A percentile compares a stretch with the other conserved stretches of the same genome.
Conservation (phyloP, 768 basidiomycete species). For the Guyanaporus albipodus region DNA sequence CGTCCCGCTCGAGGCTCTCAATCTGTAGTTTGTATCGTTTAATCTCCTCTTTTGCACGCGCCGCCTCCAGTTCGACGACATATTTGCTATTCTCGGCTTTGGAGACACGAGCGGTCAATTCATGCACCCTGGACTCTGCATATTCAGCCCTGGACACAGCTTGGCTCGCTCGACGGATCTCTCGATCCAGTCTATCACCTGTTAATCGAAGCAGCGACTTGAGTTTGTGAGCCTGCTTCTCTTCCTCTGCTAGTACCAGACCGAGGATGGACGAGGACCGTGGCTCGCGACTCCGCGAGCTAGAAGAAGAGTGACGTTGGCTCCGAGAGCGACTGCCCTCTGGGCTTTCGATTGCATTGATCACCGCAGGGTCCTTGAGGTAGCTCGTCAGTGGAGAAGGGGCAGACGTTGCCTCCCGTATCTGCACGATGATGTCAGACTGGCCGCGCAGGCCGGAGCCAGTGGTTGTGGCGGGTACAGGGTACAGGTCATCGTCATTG, state of each 20-base stretch:
- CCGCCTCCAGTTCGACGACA: slow-evolving; percentile 36
- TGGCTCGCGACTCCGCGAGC: slow-evolving; percentile 38
- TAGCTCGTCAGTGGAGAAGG: slow-evolving; percentile 44
- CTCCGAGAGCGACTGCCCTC: slow-evolving; percentile 31
- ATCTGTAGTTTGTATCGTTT: slow-evolving; percentile 45
- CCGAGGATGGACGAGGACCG: slow-evolving; percentile 39
- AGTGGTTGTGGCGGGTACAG: slow-evolving; percentile 6
- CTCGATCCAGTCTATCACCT: slow-evolving; percentile 52
- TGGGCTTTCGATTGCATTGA: slow-evolving; percentile 32
- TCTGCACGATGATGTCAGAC: slow-evolving; percentile 36
- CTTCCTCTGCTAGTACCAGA: slow-evolving; percentile 49
- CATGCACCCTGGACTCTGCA: slow-evolving; percentile 47
- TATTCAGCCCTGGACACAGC: slow-evolving; percentile 47
- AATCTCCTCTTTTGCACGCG: slow-evolving; percentile 43
- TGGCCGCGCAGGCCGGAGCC: slow-evolving; percentile 6
- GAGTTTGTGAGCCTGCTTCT: slow-evolving; percentile 52
- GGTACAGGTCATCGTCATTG: slow-evolving; percentile 11
- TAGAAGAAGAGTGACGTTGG: slow-evolving; percentile 31
- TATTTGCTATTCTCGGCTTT: slow-evolving; percentile 41
- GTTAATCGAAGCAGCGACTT: slow-evolving; percentile 50
- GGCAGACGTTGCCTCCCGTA: slow-evolving; percentile 43
- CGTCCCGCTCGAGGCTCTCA: slow-evolving; percentile 44
- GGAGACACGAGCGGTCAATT: slow-evolving; percentile 36
- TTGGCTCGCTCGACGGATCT: slow-evolving; percentile 51
- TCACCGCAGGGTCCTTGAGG: slow-evolving; percentile 41